Evolutionary conservation across 108 stramenopile genomes (phyloP), one percentile per base, ranked within the genome.

Genomic region (Skeletonema costatum): DNA sequence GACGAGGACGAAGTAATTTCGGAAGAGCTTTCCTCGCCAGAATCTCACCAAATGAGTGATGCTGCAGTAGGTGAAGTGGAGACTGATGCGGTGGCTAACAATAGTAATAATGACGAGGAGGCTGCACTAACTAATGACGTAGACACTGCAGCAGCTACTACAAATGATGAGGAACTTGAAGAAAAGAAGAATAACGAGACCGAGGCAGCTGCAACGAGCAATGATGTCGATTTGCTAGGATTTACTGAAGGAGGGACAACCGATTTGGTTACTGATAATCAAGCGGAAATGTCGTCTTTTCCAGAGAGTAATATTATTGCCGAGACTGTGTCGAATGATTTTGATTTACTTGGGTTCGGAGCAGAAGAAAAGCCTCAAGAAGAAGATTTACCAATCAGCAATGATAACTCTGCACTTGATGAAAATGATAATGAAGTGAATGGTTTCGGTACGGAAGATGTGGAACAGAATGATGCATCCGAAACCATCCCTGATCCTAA

Each of bases 261-360:
- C 19, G 19, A 51, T 14, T 14, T 19, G 6, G 19, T 19, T 19
- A 51, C 19, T 51, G 19, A 51, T 19, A 51, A 21, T 51, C 50
- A 51, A 7, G 50, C 50, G 50, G 53, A 56, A 11, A 29, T 56
- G 4, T 56, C 53, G 3, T 56, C 53, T 0, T 25, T 56, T 56
- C 53, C 53, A 29, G 25, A 56, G 19, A 25, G 25, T 56, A 25
- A 10, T 8, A 25, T 1, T 10, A 29, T 5, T 25, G 53, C 9
- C 2, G 53, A 29, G 8, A n/a, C 53, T 56, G 25, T 8, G 7
- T 25, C 53, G 21, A 56, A 25, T 56, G 53, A 56, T 25, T 56
- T 56, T 56, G 53, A 56, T 56, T 56, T 56, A 25, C 53, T 56
- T 56, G 53, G 53, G 7, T 56, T 56, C 25, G 53, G 53, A 56